Percentiles rank a stretch among this genome's conserved stretches.
phyloP scores from a whole-genome alignment of 306 rosid species.

The Benincasa hispida region DNA sequence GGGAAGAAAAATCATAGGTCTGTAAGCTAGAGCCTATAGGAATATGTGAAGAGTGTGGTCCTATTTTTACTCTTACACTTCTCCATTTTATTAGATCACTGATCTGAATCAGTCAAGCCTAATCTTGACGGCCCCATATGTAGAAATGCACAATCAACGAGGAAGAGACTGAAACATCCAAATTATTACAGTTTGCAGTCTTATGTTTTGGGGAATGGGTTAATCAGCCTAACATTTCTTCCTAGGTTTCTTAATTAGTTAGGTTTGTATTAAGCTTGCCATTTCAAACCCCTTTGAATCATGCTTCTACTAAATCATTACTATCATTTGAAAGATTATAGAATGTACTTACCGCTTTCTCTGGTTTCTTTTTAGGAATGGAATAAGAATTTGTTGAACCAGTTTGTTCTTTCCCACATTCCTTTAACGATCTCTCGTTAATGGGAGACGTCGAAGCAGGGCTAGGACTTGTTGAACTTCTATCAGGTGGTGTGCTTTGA shows the following conservation, averaged over 20 bases:
- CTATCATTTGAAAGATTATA: not conserved
- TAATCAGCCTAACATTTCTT: not conserved
- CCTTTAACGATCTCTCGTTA: conserved; percentile 31
- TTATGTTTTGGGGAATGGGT: not conserved
- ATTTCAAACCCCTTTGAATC: not conserved
- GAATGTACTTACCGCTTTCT: conserved; percentile 40
- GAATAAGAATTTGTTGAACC: conserved; percentile 38
- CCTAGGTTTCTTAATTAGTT: not conserved
- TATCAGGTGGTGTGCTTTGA: conserved; percentile 52
- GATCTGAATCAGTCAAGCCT: conserved; percentile 1
- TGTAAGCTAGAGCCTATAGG: not conserved
- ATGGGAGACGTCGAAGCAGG: conserved; percentile 55
- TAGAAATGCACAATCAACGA: not conserved
- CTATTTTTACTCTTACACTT: conserved; percentile 5
- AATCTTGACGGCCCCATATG: conserved; percentile 4
- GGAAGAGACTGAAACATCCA: not conserved
- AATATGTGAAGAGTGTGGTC: not conserved
- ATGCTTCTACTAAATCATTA: not conserved
- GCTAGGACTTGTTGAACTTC: conserved; percentile 48
- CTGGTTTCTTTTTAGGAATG: conserved; percentile 25
- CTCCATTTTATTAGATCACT: not conserved
- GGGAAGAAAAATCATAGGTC: conserved; percentile 1
- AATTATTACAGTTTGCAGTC: not conserved
- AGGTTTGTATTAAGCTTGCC: not conserved
- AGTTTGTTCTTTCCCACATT: conserved; percentile 17